Conservation (phyloP, 306 rosid species). For the Lithocarpus polystachyus region DNA sequence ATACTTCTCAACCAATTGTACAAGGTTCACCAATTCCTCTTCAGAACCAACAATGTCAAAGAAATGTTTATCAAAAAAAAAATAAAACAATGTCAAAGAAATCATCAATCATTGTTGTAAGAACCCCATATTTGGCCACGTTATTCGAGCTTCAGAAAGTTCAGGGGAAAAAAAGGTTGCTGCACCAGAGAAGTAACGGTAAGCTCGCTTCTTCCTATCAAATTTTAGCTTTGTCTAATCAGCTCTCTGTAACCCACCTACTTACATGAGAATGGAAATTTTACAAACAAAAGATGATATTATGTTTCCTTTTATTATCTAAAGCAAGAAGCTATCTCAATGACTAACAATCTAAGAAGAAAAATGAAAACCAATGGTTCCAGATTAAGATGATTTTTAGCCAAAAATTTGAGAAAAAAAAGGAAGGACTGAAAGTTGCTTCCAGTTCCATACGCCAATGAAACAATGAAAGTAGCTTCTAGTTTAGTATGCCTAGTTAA, state of each 20-base stretch:
- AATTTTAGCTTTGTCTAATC: conserved; percentile 68
- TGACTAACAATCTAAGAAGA: not conserved
- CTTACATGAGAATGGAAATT: conserved; percentile 12
- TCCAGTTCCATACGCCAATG: not conserved
- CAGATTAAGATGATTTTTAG: not conserved
- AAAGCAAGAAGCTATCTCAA: not conserved
- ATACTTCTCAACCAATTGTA: conserved; percentile 69
- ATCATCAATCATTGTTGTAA: conserved; percentile 80
- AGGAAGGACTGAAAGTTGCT: not conserved
- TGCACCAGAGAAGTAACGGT: conserved; percentile 67
- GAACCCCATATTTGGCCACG: conserved; percentile 79
- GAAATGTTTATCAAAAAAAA: no score
- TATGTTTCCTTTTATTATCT: not conserved
- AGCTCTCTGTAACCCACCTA: conserved; percentile 67
- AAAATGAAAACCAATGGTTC: conserved; percentile 2
- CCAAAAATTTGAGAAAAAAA: not conserved
- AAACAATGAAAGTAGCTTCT: not conserved
- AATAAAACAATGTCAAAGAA: conserved; percentile 79
- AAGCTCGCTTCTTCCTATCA: conserved; percentile 74
- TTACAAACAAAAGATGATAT: not conserved
- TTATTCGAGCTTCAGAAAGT: conserved; percentile 68
- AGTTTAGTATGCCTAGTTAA: not conserved
- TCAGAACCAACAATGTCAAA: conserved; percentile 70
- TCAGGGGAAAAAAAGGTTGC: conserved; percentile 63
- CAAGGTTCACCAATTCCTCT: conserved; percentile 67